Evolutionary conservation across 73 alveolate species (phyloP), one percentile per base, ranked within the genome.

Genomic region (Paramecium bursaria): DNA sequence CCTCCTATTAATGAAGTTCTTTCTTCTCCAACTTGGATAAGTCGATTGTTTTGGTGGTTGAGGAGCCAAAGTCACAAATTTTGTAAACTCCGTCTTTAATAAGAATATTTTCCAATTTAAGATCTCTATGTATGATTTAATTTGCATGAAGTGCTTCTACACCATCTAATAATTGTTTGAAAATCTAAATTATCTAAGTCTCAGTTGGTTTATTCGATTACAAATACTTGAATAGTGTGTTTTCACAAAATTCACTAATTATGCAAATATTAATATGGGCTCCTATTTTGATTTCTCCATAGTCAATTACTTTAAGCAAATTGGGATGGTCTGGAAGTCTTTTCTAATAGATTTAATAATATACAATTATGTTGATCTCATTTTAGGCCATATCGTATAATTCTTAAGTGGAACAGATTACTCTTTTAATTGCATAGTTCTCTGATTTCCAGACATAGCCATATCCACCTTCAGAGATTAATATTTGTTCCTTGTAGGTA

Each of bases 21-120:
- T 85, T 75, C 39, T 77, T 86, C 1, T 86, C 49, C 74, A 86
- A 91, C 13, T 47, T 3, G 23, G 35, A 26, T 2, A 60, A 48
- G 76, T 93, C 94, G 29, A 86, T 51, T 0, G 87, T 54, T 13
- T 92, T 90, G 5, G 86, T 74, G 39, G 96, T 67, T 21, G 96
- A 91, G 7, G 97, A 89, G 14, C 99, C 99, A 85, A 96, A 96
- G 92, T 96, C 99, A 80, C 99, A 94, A 22, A 96, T 92, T 86
- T 96, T 96, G 80, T 94, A 95, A 22, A 67, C 76, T 73, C 95
- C 94, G 44, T 94, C 85, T 60, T 79, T 55, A 22, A 90, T 75
- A 17, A 95, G 87, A 21, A 96, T 87, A 57, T 96, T 96, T 80
- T 96, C 99, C 5, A 96, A 90, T 61, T 96, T 96, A 7, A 96